phyloP scores from a whole-genome alignment of 176 grass and related monocot species.

The Musa beccarii region DNA sequence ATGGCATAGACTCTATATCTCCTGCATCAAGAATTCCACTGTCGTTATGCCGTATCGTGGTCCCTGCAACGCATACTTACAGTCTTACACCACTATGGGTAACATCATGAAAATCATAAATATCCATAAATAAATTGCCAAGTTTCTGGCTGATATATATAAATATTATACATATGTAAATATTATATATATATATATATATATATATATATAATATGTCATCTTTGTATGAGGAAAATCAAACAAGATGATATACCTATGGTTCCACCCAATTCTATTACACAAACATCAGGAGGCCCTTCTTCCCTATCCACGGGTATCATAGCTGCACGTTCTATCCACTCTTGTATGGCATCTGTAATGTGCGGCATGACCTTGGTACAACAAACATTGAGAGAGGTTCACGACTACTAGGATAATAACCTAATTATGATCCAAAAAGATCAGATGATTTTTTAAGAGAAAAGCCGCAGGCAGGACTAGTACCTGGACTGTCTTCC shows the following conservation, averaged over 20 bases:
- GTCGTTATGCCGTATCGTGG: conserved; percentile 39
- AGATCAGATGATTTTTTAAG: background rate
- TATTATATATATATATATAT: background rate
- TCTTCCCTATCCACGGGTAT: conserved; percentile 77
- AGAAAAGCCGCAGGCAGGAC: background rate
- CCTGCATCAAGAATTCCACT: conserved; percentile 77
- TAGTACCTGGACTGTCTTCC: conserved; percentile 66
- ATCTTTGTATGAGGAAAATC: background rate
- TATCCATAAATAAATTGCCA: background rate
- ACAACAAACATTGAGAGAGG: conserved; percentile 26
- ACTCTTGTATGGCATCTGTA: conserved; percentile 96
- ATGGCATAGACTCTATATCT: conserved; percentile 99
- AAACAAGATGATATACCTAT: conserved; percentile 50
- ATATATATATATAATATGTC: too few species aligned
- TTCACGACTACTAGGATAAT: conserved; percentile 13
- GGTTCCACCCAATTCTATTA: conserved; percentile 90
- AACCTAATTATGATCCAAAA: background rate
- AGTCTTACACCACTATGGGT: conserved; percentile 52
- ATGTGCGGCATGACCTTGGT: conserved; percentile 90
- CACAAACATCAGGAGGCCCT: conserved; percentile 83
- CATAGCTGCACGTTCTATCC: conserved; percentile 81
- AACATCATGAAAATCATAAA: conserved; percentile 38
- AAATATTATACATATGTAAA: background rate
- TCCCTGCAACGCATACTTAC: conserved; percentile 46
- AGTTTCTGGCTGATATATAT: background rate